Conservation (phyloP, 352 stramenopile genomes). For the Paralagenidium karlingii region DNA sequence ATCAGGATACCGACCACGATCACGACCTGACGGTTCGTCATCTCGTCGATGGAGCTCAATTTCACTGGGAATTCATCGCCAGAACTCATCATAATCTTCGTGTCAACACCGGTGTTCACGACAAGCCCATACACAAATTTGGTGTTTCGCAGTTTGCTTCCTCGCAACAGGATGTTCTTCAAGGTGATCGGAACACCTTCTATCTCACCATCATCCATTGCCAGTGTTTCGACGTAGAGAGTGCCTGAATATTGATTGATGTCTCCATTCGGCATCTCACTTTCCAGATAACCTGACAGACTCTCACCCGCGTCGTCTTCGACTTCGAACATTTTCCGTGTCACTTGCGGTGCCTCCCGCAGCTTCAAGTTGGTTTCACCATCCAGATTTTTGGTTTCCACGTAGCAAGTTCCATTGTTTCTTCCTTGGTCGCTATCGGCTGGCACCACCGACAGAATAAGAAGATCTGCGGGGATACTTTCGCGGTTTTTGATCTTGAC, state of each 20-base stretch:
- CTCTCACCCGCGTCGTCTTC: slow-evolving; percentile 52
- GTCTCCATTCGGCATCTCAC: slow-evolving; percentile 66
- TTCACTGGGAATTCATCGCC: slow-evolving; percentile 73
- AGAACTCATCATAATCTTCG: slow-evolving; percentile 88
- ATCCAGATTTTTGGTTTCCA: slow-evolving; percentile 84
- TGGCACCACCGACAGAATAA: slow-evolving; percentile 66
- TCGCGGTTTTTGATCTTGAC: slow-evolving; percentile 78
- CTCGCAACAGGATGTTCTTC: slow-evolving; percentile 86
- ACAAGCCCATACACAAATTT: slow-evolving; percentile 83
- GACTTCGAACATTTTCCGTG: slow-evolving; percentile 48
- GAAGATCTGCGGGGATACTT: slow-evolving; percentile 62
- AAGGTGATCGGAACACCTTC: slow-evolving; percentile 43
- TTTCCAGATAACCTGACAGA: slow-evolving; percentile 59
- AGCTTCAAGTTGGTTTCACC: slow-evolving; percentile 83
- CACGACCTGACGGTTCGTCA: slow-evolving; percentile 78
- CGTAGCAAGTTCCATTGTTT: slow-evolving; percentile 68
- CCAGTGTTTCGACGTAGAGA: slow-evolving; percentile 25
- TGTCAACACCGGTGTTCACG: slow-evolving; percentile 87
- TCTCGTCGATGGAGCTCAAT: slow-evolving; percentile 73
- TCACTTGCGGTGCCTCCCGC: slow-evolving; percentile 42
- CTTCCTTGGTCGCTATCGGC: slow-evolving; percentile 36
- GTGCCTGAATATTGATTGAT: slow-evolving; percentile 75
- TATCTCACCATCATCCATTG: slow-evolving; percentile 2
- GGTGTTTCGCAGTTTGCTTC: slow-evolving; percentile 85
- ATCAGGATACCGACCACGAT: slow-evolving; percentile 63